Percentiles rank a stretch among this genome's conserved stretches.
Evolutionary conservation across 2,329 filamentous ascomycete genomes (phyloP).

Genomic region (Sordariomycetes sp.): DNA sequence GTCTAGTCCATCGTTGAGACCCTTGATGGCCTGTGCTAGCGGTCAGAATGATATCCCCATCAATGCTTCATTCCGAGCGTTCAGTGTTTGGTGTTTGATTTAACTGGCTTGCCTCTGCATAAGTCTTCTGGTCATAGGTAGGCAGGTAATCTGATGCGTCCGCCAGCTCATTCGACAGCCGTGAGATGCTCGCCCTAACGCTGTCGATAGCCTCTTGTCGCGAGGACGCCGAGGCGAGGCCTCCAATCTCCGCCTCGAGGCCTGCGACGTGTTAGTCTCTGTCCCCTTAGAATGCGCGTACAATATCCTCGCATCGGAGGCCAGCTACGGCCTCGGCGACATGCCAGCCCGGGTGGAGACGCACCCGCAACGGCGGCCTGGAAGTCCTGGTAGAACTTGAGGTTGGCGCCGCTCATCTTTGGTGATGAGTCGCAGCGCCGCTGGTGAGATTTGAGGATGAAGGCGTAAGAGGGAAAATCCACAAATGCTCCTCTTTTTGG

Average conservation of each 20-base stretch:
- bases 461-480: too few species aligned
- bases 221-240: slow-evolving; percentile 53
- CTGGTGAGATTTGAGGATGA: not conserved
- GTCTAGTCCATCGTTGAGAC: slow-evolving; percentile 67
- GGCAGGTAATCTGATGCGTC: slow-evolving; percentile 76
- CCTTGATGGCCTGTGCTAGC: slow-evolving; percentile 59
- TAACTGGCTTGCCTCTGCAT: slow-evolving; percentile 54
- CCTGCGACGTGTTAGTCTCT: slow-evolving; percentile 32
- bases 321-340: not conserved
- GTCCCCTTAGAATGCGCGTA: not conserved
- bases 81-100: too few species aligned
- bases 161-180: slow-evolving; percentile 72
- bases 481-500: too few species aligned
- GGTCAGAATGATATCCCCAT: not conserved
- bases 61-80: too few species aligned
- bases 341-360: slow-evolving; percentile 8
- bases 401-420: slow-evolving; percentile 47
- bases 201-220: slow-evolving; percentile 70
- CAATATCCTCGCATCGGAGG: not conserved
- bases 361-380: slow-evolving; percentile 62
- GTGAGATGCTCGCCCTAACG: slow-evolving; percentile 68
- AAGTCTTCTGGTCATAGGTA: slow-evolving; percentile 80
- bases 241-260: slow-evolving; percentile 65
- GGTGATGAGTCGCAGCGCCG: not conserved
- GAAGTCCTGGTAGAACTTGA: slow-evolving; percentile 79